Evolutionary conservation across 495 filamentous ascomycete species (phyloP).

Genomic region (Podospora anserina): DNA sequence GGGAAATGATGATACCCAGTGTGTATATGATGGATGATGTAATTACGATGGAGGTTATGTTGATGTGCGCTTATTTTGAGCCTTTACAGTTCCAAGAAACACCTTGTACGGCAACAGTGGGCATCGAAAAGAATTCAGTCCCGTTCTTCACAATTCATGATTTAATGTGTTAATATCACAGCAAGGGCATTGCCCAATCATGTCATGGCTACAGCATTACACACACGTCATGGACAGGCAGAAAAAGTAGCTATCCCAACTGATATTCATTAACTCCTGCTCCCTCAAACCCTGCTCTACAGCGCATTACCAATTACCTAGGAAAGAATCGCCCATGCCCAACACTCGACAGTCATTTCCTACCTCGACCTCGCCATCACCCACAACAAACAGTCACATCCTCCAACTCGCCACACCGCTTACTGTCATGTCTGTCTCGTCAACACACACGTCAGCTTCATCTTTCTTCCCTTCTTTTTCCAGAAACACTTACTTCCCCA

Average conservation of each 20-base stretch:
- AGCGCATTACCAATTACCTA: background rate
- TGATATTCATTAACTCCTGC: background rate
- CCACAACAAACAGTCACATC: background rate
- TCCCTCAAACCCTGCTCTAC: background rate
- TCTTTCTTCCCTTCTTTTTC: background rate
- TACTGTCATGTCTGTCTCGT: background rate
- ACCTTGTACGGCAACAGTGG: no score
- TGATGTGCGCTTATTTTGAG: background rate
- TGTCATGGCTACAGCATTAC: no score
- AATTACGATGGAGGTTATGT: background rate
- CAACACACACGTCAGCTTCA: background rate
- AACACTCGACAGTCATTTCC: background rate
- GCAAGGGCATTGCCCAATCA: no score
- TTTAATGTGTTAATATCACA: no score
- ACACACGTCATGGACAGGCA: background rate
- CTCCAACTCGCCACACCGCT: background rate
- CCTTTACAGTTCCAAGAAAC: no score
- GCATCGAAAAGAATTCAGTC: no score
- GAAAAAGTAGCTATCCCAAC: background rate
- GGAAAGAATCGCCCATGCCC: background rate
- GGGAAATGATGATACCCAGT: background rate
- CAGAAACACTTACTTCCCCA: constrained; percentile 2
- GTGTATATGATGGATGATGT: background rate
- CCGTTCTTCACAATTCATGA: no score
- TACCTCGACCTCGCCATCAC: background rate